These are phyloP conservation scores for Scutellaria minor DNA, from an alignment of 257 asterid genomes.

Conservation along the genomic window DNA sequence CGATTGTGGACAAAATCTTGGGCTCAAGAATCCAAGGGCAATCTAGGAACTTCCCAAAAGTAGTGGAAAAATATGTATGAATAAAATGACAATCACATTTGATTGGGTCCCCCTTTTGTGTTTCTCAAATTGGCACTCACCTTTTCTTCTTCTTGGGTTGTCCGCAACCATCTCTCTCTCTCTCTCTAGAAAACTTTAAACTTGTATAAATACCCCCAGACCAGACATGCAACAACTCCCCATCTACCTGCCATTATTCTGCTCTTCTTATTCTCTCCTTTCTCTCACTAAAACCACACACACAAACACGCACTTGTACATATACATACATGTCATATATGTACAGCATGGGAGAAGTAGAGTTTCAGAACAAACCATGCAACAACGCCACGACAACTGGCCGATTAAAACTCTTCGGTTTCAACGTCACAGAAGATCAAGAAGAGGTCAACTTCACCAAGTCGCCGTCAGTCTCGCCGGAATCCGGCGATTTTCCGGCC, in stretches of 20 bases:
- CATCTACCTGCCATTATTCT: slow-evolving; percentile 12
- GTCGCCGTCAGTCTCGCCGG: slow-evolving; percentile 47
- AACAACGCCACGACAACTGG: slow-evolving; percentile 43
- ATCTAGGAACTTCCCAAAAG: slow-evolving; percentile 28
- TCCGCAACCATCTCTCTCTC: slow-evolving; percentile 49
- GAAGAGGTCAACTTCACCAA: slow-evolving; percentile 54
- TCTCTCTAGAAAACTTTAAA: background rate
- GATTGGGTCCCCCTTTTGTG: slow-evolving; percentile 42
- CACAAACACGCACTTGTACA: background rate
- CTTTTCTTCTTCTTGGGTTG: slow-evolving; percentile 47
- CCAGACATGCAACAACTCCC: slow-evolving; percentile 61
- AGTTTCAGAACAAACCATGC: slow-evolving; percentile 50
- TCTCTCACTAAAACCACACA: slow-evolving; percentile 33
- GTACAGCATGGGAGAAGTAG: slow-evolving; percentile 64
- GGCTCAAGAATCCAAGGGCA: slow-evolving; percentile 25
- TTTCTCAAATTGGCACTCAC: slow-evolving; percentile 41
- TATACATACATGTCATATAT: background rate
- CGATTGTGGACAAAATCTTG: background rate
- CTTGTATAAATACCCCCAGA: slow-evolving; percentile 73
- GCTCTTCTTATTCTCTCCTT: background rate
- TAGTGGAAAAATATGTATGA: background rate
- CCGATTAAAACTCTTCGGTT: slow-evolving; percentile 80
- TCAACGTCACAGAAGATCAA: slow-evolving; percentile 64
- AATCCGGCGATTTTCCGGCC: slow-evolving; percentile 47
- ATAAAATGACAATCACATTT: slow-evolving; percentile 47